Base-by-base conservation (phyloP, 176 grass and related monocot genomes). In the Oryza coarctata region DNA sequence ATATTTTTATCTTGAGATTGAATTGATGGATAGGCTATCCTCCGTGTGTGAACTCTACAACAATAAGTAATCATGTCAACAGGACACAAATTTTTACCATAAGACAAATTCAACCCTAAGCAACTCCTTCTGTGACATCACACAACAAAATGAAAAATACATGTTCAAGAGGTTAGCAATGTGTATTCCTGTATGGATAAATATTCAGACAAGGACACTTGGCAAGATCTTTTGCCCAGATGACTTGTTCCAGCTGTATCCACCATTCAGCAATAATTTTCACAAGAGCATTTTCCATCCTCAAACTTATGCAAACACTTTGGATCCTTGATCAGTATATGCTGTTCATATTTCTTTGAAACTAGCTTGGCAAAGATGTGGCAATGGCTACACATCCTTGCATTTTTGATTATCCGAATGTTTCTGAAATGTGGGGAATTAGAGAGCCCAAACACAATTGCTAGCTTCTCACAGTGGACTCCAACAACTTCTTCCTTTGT, bases 261-360 rank as follows among this genome's bases (percentile, higher is more conserved):
- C 50, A 55, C 6, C 65, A 68, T 35, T 91, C 74, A 94, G 89
- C 92, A 94, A 71, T 87, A 85, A 87, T 91, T 86, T 85, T 83
- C 63, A 78, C 92, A 94, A 26, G 89, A 91, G 52, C 92, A 94
- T 31, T 78, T 79, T 44, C 92, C 92, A 73, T 65, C 65, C 82
- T 89, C 77, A 74, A 94, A 94, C 18, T 87, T 88, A 58, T 94
- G 92, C 80, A 94, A 82, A 77, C 84, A 89, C 74, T 82, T 91
- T 28, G 84, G 70, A 91, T 94, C 92, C 73, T 89, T 87, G 69
- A 94, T 94, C 52, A 94, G 79, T 72, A 94, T 89, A 31, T 87
- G 80, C 40, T 47, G 73, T n/a, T 66, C 17, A 28, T 89, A 79
- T 82, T 84, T 75, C 75, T 94, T 63, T 66, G 92, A 91, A 82